Percentiles rank a stretch among this genome's conserved stretches.
Conservation (phyloP, 768 basidiomycete genomes). For the Pleurotus pulmonarius region DNA sequence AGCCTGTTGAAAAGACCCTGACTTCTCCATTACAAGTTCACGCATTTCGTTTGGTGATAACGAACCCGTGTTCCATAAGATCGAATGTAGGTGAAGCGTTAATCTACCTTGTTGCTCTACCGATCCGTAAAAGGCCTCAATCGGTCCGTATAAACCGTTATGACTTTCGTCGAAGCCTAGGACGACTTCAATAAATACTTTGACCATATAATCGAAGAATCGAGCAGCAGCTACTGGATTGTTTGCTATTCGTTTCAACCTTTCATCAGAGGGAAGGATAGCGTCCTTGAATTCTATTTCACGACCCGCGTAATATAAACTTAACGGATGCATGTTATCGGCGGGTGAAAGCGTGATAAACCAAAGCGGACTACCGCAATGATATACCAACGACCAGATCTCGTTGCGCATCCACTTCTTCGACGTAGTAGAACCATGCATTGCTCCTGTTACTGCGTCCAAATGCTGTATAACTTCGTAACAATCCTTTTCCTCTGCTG, state of each 20-base stretch:
- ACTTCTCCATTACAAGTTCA: neutral
- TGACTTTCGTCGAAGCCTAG: neutral
- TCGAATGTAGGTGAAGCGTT: neutral
- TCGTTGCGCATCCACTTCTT: neutral
- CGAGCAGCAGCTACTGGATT: neutral
- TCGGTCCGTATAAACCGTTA: neutral
- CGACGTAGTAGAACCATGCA: constrained; percentile 19
- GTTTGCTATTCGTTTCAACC: neutral
- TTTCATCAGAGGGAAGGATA: neutral
- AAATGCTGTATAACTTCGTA: constrained; percentile 21
- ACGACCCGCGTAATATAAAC: neutral
- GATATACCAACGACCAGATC: neutral
- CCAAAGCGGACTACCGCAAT: neutral
- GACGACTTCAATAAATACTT: neutral
- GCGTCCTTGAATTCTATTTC: neutral
- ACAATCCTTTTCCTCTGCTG: constrained; percentile 17
- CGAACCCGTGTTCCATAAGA: neutral
- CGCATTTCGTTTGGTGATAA: neutral
- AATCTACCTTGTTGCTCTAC: neutral
- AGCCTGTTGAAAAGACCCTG: constrained; percentile 7
- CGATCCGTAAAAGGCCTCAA: neutral
- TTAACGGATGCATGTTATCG: neutral
- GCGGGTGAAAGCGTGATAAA: neutral
- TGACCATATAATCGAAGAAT: neutral
- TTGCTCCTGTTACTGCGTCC: constrained; percentile 19